These are phyloP conservation scores for Trichoderma koningiopsis DNA, from an alignment of 2,329 filamentous ascomycete genomes.

Conservation along the genomic window DNA sequence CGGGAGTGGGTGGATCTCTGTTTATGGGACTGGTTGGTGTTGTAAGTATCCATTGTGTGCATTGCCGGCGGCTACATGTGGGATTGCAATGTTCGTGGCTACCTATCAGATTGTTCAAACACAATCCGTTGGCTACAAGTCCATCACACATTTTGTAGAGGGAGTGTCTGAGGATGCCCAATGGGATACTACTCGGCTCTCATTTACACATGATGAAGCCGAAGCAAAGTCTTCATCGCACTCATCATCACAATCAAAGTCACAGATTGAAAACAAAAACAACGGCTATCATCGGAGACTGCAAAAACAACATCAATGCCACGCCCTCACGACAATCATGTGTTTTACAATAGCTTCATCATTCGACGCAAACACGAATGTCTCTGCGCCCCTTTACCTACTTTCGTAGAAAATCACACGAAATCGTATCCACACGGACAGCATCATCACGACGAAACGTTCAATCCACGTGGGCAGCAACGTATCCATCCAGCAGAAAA, in stretches of 20 bases:
- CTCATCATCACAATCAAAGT: not conserved
- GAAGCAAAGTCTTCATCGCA: not conserved
- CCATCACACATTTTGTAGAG: not conserved
- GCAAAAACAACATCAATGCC: not conserved
- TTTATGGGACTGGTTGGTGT: not conserved
- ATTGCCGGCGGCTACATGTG: not conserved
- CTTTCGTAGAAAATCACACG: not conserved
- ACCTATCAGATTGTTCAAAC: not conserved
- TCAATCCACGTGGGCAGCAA: not conserved
- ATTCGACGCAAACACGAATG: not conserved
- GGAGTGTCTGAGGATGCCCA: not conserved
- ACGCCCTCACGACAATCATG: not conserved
- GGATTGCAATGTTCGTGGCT: not conserved
- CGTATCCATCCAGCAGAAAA: not conserved
- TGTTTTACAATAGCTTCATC: constrained; percentile 2
- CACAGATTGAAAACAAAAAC: not conserved
- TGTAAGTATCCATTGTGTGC: not conserved
- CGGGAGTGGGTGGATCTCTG: not conserved
- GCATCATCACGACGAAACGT: not conserved
- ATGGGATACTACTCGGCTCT: not conserved
- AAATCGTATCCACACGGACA: not conserved
- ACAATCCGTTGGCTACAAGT: not conserved
- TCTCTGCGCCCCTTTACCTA: not conserved
- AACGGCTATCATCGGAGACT: constrained; percentile 13
- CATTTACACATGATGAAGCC: not conserved